Evolutionary conservation across 1,139 yeast species (phyloP), one percentile per base, ranked within the genome.

Genomic region (Candida glucosophila): DNA sequence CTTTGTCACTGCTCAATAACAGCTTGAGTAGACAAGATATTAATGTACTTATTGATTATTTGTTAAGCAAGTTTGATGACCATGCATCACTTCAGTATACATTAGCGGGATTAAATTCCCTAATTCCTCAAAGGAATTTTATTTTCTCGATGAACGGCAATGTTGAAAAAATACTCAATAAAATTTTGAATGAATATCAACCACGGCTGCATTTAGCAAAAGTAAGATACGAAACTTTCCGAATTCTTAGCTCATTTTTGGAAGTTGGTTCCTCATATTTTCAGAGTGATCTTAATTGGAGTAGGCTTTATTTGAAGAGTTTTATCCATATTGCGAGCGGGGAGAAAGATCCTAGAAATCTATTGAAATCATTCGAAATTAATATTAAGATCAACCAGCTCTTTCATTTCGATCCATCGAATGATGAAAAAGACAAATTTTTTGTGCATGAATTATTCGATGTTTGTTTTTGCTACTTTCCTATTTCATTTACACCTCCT

Each of bases 401-500:
- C 6, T 63, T 80, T 23, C 47, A 53, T 1, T 62, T 75, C 26
- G 58, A 60, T 19, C 22, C 36, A 10, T 34, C 40, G 0, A 43
- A 52, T 3, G 21, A 19, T 19, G 77, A 77, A 34, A 35, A 41
- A n/a, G 61, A 60, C 29, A 47, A 49, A 29, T 47, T 41, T 25
- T 48, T 43, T 27, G 32, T 61, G 22, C 47, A 52, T 18, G 85
- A 82, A 15, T 51, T 90, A 31, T 90, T 88, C 45, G 98, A 92
- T 47, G 75, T 82, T 19, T 67, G 86, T 20, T 90, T 90, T 47
- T 90, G 98, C 50, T 92, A 92, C 55, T 92, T 88, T 55, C 99
- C 99, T 4, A 88, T 92, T 27, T 81, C 96, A 1, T 92, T 92
- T 54, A 78, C 77, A 33, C 96, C 98, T 2, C 95, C 97, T 2